Conservation (phyloP, 768 basidiomycete species). For the Exsudoporus frostii region DNA sequence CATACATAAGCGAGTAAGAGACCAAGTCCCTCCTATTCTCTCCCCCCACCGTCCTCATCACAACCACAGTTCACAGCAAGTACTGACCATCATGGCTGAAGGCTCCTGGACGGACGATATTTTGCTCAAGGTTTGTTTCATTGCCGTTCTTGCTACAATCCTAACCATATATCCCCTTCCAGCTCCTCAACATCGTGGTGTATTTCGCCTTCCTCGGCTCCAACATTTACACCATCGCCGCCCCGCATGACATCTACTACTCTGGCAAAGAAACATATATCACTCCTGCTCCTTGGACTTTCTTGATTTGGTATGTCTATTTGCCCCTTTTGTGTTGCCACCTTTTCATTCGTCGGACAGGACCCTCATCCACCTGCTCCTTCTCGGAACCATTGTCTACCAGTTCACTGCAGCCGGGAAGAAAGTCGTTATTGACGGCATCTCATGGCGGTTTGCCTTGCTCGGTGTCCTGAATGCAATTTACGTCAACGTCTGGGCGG, state of each 20-base stretch:
- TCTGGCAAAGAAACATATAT: constrained; percentile 84
- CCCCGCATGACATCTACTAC: constrained; percentile 68
- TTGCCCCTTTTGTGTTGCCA: background rate
- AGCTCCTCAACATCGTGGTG: constrained; percentile 78
- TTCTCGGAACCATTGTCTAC: constrained; percentile 89
- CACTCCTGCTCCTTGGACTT: constrained; percentile 92
- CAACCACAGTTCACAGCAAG: background rate
- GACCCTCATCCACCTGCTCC: constrained; percentile 85
- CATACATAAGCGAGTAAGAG: constrained; percentile 27
- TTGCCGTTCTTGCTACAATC: background rate
- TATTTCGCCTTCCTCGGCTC: constrained; percentile 87
- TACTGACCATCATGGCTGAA: constrained; percentile 46
- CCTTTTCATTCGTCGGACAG: constrained; percentile 35
- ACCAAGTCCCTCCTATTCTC: constrained; percentile 18
- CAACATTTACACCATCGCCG: constrained; percentile 83
- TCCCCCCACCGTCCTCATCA: constrained; percentile 5
- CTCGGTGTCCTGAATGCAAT: constrained; percentile 84
- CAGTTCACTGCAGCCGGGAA: constrained; percentile 82
- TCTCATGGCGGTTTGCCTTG: constrained; percentile 90
- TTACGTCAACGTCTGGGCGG: constrained; percentile 87
- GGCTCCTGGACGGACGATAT: constrained; percentile 72
- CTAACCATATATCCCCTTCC: background rate
- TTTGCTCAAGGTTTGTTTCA: constrained; percentile 62
- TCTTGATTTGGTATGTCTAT: constrained; percentile 73
- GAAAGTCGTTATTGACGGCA: constrained; percentile 75